These are phyloP conservation scores for Ogataea ganodermae DNA, from an alignment of 805 yeast species.

Conservation along the genomic window DNA sequence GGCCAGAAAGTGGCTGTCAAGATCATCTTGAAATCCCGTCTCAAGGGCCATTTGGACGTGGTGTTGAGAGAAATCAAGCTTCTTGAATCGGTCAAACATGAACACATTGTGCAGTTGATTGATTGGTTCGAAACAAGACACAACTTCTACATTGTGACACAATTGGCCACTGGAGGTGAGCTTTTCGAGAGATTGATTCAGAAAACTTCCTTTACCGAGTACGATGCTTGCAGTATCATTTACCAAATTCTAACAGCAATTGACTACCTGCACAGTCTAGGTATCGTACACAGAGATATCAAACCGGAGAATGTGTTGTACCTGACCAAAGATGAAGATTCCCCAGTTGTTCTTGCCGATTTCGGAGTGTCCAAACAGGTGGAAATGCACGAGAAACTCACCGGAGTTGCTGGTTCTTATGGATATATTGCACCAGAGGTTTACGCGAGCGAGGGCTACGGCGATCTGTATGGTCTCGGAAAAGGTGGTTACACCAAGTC, in stretches of 20 bases:
- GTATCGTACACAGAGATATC: conserved; percentile 91
- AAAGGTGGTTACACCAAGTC: conserved; percentile 85
- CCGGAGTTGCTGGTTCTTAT: conserved; percentile 65
- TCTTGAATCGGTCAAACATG: conserved; percentile 69
- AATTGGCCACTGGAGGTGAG: conserved; percentile 95
- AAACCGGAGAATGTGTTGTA: conserved; percentile 93
- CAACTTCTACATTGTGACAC: conserved; percentile 91
- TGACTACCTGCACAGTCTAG: conserved; percentile 67
- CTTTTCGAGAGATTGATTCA: conserved; percentile 82
- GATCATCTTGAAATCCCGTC: conserved; percentile 81
- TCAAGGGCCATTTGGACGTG: conserved; percentile 64
- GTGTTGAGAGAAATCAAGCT: conserved; percentile 77
- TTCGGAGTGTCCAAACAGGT: conserved; percentile 92
- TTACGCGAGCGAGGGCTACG: conserved; percentile 53
- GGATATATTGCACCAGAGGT: conserved; percentile 99
- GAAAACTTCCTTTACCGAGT: conserved; percentile 83
- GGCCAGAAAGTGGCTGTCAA: conserved; percentile 84
- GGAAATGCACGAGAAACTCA: conserved; percentile 26
- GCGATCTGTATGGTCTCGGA: conserved; percentile 38
- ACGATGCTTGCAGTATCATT: conserved; percentile 77
- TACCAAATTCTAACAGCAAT: conserved; percentile 78
- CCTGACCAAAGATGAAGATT: conserved; percentile 56
- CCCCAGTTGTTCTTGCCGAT: conserved; percentile 86
- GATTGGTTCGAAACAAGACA: conserved; percentile 95
- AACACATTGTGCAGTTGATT: conserved; percentile 83